Evolutionary conservation across 306 rosid genomes (phyloP), one percentile per base, ranked within the genome.

Genomic region (Cercis canadensis): DNA sequence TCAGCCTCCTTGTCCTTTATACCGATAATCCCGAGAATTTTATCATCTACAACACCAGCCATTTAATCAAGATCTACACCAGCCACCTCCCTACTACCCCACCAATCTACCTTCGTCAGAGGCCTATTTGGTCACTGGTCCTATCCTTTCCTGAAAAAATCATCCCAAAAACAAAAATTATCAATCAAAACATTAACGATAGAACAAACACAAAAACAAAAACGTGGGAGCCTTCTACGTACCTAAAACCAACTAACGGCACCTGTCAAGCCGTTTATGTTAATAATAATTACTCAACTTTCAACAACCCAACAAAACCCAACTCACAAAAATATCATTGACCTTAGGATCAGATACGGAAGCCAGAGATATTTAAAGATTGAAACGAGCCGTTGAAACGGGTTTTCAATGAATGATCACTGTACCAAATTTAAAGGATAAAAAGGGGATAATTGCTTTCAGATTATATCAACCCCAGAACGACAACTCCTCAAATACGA

Each of bases 11-110:
- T 16, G 17, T 67, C 73, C 61, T 74, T 67, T 65, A 73, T 72
- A 71, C 49, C 82, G 84, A 70, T 15, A 80, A 74, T 67, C 75
- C 81, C 88, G 80, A 80, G 62, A 81, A 67, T 61, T 67, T 72
- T 75, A 70, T 77, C 80, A 24, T 82, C 81, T 43, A 46, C 68
- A 31, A 61, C 74, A 16, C 85, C 73, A 76, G 87, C 96, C 99
- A 94, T 86, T 77, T 78, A 61, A 73, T 80, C 79, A 71, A 70
- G 80, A 66, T 57, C 62, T 12, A 10, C 73, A 61, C 74, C 65
- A 46, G 44, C 75, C 74, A 66, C 68, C 80, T 29, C 62, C 77
- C 83, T 34, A 78, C 73, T 24, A 73, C 90, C 83, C 79, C 83
- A 70, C 84, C 76, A 82, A 82, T 73, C 75, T 29, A 11, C 57